Evolutionary conservation across 75 land plant species (phyloP).

Genomic region (Isoetes taiwanensis): DNA sequence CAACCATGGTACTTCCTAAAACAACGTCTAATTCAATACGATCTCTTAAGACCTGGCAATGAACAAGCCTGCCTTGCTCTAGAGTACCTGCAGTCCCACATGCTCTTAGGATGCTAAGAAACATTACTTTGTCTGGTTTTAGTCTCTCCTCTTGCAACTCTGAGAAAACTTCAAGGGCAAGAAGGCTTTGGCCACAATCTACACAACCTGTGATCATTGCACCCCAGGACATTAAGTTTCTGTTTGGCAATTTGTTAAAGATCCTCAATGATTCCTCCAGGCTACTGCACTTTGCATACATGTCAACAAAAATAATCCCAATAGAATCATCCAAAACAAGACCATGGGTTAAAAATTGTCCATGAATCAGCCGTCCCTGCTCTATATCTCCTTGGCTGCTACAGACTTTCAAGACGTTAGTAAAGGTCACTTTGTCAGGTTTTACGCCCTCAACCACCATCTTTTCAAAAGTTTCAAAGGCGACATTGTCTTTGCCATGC

Average conservation of each 20-base stretch:
- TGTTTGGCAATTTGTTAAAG: slow-evolving; percentile 20
- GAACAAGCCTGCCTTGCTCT: slow-evolving; percentile 29
- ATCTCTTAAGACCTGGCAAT: no score
- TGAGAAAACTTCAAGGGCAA: slow-evolving; percentile 34
- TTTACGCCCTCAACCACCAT: slow-evolving; percentile 26
- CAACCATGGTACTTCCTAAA: no score
- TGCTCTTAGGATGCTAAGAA: slow-evolving; percentile 39
- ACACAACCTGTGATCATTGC: slow-evolving; percentile 42
- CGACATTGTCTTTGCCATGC: slow-evolving; percentile 26
- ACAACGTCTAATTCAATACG: no score
- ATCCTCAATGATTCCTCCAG: slow-evolving; percentile 18
- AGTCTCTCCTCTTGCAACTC: slow-evolving; percentile 28
- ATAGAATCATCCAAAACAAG: slow-evolving; percentile 30
- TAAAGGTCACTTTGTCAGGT: slow-evolving; percentile 38
- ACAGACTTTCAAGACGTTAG: slow-evolving; percentile 43
- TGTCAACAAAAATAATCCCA: slow-evolving; percentile 35
- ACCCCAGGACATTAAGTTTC: slow-evolving; percentile 46
- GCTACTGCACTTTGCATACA: slow-evolving; percentile 45
- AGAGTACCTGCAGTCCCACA: slow-evolving; percentile 47
- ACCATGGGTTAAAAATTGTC: slow-evolving; percentile 11
- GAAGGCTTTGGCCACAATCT: slow-evolving; percentile 20
- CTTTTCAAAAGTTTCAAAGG: slow-evolving; percentile 28
- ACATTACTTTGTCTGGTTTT: slow-evolving; percentile 34
- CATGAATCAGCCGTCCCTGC: slow-evolving; percentile 37
- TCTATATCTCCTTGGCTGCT: slow-evolving; percentile 40